Evolutionary conservation across 169 alveolate genomes (phyloP).

Genomic region (Eimeria mitis): DNA sequence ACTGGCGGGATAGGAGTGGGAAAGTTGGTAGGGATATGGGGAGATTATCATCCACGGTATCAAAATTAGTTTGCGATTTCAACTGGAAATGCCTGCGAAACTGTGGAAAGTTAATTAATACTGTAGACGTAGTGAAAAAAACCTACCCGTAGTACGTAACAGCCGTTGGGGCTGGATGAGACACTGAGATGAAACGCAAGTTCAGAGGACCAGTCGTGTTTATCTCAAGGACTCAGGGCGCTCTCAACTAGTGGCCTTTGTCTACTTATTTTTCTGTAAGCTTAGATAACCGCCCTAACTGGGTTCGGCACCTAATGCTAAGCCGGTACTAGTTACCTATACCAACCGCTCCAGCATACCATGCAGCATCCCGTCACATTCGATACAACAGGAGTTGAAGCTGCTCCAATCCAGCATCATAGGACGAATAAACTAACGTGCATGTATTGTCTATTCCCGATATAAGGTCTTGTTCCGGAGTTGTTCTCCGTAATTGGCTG

Average conservation of each 20-base stretch:
- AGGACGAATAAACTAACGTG: not conserved
- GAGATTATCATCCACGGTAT: not conserved
- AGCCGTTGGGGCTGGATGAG: slow-evolving; percentile 13
- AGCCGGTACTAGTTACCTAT: not conserved
- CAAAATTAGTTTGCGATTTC: not conserved
- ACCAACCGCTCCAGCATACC: not conserved
- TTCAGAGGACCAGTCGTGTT: not conserved
- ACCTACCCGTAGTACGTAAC: not conserved
- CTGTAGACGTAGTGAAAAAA: not conserved
- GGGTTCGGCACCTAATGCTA: slow-evolving; percentile 8
- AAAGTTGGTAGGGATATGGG: not conserved
- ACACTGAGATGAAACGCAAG: slow-evolving; percentile 9
- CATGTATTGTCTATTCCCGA: not conserved
- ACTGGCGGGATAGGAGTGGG: not conserved
- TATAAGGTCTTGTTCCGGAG: not conserved
- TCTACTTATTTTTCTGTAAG: not conserved
- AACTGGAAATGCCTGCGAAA: not conserved
- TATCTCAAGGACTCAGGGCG: slow-evolving; percentile 1
- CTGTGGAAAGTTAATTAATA: not conserved
- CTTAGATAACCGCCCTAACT: slow-evolving; percentile 2
- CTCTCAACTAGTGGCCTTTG: not conserved
- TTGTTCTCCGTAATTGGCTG: slow-evolving; percentile 24
- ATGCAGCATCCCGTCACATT: not conserved
- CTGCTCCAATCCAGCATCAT: not conserved
- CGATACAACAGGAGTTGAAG: not conserved